A percentile compares a stretch with the other conserved stretches of the same genome.
phyloP scores from a whole-genome alignment of 768 basidiomycete genomes.

The Leucocoprinus leucothites region DNA sequence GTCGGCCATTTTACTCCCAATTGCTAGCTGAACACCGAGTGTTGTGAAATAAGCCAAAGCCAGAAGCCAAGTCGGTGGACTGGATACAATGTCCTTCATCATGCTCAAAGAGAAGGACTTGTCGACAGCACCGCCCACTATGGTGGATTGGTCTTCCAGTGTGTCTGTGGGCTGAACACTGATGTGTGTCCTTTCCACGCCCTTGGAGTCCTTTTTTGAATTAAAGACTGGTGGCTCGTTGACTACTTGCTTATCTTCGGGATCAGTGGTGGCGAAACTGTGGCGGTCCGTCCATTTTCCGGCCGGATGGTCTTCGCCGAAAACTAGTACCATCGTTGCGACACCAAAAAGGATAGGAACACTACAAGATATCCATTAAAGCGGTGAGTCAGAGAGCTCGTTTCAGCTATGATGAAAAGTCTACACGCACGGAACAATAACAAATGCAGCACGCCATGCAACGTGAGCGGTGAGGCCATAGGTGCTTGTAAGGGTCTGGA shows the following conservation, averaged over 20 bases:
- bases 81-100: conserved; percentile 31
- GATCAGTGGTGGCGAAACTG: conserved; percentile 22
- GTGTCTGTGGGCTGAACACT: conserved; percentile 17
- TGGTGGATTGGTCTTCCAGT: conserved; percentile 22
- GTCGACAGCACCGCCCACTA: conserved; percentile 42
- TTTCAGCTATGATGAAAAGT: neutral
- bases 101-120: conserved; percentile 35
- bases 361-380: conserved; percentile 16
- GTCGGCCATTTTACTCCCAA: conserved; percentile 51
- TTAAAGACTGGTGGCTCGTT: neutral
- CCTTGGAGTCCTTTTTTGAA: neutral
- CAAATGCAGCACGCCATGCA: conserved; percentile 57
- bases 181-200: neutral
- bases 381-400: neutral
- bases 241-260: neutral
- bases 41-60: conserved; percentile 50
- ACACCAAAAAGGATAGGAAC: conserved; percentile 46
- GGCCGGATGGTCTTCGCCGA: conserved; percentile 52
- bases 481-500: conserved; percentile 31
- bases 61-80: conserved; percentile 53
- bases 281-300: conserved; percentile 52
- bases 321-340: conserved; percentile 36
- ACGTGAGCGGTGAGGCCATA: conserved; percentile 32
- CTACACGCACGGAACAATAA: conserved; percentile 40
- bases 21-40: conserved; percentile 55